Percentiles rank a stretch among this genome's conserved stretches.
Conservation (phyloP, 768 basidiomycete genomes). For the Suillus discolor region DNA sequence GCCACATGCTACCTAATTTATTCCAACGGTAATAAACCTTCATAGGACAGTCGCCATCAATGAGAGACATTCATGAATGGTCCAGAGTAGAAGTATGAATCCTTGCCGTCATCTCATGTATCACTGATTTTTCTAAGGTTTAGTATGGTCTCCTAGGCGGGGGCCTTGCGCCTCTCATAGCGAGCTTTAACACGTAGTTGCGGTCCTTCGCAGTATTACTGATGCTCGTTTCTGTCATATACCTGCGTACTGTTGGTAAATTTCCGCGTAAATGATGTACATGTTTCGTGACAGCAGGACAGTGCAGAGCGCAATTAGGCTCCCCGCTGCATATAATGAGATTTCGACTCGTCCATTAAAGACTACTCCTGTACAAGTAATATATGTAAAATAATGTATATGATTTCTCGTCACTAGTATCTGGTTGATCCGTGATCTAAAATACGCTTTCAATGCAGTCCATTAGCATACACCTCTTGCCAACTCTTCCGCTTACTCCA, state of each 20-base stretch:
- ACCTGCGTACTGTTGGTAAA: background rate
- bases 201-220: background rate
- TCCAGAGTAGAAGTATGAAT: background rate
- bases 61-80: background rate
- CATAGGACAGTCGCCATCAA: background rate
- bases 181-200: background rate
- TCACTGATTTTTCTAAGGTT: background rate
- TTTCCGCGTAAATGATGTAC: background rate
- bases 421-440: background rate
- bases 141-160: background rate
- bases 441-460: conserved; percentile 40
- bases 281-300: background rate
- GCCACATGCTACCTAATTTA: background rate
- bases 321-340: background rate
- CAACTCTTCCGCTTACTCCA: conserved; percentile 51
- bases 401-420: background rate
- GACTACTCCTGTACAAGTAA: background rate
- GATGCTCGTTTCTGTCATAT: background rate
- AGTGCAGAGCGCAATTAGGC: background rate
- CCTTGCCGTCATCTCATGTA: background rate
- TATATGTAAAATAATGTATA: background rate
- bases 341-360: background rate
- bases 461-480: conserved; percentile 44
- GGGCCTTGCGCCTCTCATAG: background rate
- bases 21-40: background rate